Evolutionary conservation across 2,329 filamentous ascomycete genomes (phyloP).

Genomic region (Xylaria arbuscula): DNA sequence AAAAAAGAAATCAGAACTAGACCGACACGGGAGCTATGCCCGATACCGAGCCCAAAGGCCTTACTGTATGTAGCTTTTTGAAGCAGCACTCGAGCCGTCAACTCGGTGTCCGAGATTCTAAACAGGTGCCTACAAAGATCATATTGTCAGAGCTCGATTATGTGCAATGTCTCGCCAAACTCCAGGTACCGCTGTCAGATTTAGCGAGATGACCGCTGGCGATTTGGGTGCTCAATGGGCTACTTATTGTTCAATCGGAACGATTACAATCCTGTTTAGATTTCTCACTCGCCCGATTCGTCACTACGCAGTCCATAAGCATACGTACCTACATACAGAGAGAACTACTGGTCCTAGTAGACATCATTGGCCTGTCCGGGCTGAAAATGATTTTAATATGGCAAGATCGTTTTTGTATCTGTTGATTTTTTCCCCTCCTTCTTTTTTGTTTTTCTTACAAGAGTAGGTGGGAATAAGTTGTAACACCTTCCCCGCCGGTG

Average conservation of each 20-base stretch:
- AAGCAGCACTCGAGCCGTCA: background rate
- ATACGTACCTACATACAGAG: background rate
- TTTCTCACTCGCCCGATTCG: background rate
- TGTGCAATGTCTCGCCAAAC: background rate
- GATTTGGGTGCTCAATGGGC: background rate
- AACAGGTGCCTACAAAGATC: background rate
- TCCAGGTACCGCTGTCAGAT: background rate
- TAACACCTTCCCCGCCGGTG: background rate
- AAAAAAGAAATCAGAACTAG: conserved; percentile 23
- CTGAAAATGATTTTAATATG: too few relatives aligned
- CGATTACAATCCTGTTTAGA: too few relatives aligned
- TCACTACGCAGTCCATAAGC: background rate
- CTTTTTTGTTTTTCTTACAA: too few relatives aligned
- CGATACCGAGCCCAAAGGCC: background rate
- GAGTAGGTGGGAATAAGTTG: background rate
- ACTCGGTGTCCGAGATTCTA: conserved; percentile 16
- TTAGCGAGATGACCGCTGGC: too few relatives aligned
- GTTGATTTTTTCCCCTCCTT: too few relatives aligned
- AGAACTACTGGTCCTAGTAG: too few relatives aligned
- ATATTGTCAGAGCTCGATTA: background rate
- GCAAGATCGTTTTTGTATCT: too few relatives aligned
- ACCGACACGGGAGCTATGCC: background rate
- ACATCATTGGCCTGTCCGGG: too few relatives aligned
- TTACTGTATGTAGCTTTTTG: background rate
- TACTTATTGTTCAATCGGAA: background rate